A percentile compares a stretch with the other conserved stretches of the same genome.
phyloP scores from a whole-genome alignment of 2,329 filamentous ascomycete species.

The Knoxdaviesia capensis region DNA sequence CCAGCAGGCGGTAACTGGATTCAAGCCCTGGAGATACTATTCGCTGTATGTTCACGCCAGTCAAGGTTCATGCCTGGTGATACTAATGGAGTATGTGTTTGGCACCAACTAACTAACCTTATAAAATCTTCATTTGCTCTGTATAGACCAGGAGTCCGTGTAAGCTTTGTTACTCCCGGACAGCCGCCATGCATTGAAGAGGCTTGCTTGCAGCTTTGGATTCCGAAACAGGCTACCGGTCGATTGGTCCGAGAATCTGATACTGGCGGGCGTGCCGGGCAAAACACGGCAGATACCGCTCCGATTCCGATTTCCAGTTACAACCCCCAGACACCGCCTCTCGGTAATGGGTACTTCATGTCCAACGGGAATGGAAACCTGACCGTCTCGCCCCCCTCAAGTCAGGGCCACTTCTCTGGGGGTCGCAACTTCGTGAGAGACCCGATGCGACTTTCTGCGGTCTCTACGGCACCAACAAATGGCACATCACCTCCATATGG shows the following conservation, averaged over 20 bases:
- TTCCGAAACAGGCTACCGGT: constrained; percentile 10
- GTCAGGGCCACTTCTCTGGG: background rate
- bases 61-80: background rate
- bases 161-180: constrained; percentile 12
- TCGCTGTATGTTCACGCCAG: constrained; percentile 7
- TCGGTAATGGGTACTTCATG: background rate
- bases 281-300: background rate
- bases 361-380: constrained; percentile 2
- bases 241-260: constrained; percentile 9
- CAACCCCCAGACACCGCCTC: background rate
- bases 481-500: background rate
- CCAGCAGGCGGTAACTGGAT: constrained; percentile 14
- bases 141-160: constrained; percentile 7
- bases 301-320: background rate
- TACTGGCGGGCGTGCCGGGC: background rate
- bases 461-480: background rate
- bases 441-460: no score
- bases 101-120: background rate
- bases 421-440: no score
- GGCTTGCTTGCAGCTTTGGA: constrained; percentile 14
- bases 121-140: background rate
- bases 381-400: background rate
- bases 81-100: background rate
- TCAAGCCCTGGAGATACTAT: constrained; percentile 11
- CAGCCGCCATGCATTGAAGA: constrained; percentile 8